These are phyloP conservation scores for Rhodotorula graminis DNA, from an alignment of 768 basidiomycete species.

Conservation along the genomic window DNA sequence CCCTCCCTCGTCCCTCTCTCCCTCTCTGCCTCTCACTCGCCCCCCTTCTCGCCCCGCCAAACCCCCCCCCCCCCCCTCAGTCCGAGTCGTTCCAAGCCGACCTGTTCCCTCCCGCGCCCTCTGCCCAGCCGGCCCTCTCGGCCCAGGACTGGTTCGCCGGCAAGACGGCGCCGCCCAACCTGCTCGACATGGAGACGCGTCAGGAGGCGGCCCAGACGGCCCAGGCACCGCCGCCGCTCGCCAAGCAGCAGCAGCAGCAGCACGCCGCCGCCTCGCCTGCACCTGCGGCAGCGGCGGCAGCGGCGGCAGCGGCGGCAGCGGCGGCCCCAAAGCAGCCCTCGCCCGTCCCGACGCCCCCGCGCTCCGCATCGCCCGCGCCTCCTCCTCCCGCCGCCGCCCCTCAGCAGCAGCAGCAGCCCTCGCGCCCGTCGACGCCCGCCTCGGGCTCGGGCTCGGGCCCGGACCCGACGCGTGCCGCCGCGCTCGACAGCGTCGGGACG, in stretches of 20 bases:
- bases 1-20: constrained; percentile 4
- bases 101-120: constrained; percentile 88
- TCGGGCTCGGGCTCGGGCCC: constrained; percentile 2
- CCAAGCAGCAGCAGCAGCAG: constrained; percentile 11
- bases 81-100: constrained; percentile 95
- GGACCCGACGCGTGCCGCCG: constrained; percentile 19
- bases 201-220: constrained; percentile 40
- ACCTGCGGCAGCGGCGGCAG: too few relatives aligned
- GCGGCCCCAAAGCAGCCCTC: constrained; percentile 25
- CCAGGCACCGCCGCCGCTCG: constrained; percentile 43
- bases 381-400: constrained; percentile 42
- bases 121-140: constrained; percentile 69
- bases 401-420: constrained; percentile 15
- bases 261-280: constrained; percentile 44
- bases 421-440: neutral
- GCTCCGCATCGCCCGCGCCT: constrained; percentile 32
- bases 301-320: neutral
- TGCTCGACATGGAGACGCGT: constrained; percentile 52
- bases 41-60: too few relatives aligned
- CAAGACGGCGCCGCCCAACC: constrained; percentile 69
- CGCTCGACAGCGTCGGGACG: neutral
- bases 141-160: constrained; percentile 82
- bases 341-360: constrained; percentile 45
- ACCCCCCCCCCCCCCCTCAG: constrained; percentile 49
- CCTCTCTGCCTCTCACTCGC: neutral